A percentile compares a stretch with the other conserved stretches of the same genome.
Conservation (phyloP, 1,284 basidiomycete genomes). For the Apiotrichum brassicae region DNA sequence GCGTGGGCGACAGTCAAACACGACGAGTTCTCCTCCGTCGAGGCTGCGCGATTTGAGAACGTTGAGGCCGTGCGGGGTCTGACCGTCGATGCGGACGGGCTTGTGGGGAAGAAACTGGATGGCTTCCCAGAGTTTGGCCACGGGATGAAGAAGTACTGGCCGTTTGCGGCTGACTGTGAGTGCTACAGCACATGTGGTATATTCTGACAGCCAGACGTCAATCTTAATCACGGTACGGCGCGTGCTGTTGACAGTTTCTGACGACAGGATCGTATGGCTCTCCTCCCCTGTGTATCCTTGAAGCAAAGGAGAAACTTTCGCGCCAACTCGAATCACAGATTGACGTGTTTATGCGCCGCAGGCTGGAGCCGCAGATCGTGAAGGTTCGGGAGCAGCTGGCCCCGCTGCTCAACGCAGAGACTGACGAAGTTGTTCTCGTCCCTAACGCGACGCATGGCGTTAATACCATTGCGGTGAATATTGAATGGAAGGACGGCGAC, state of each 20-base stretch:
- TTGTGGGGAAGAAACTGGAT: constrained; percentile 22
- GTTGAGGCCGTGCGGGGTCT: not conserved
- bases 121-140: constrained; percentile 54
- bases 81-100: constrained; percentile 15
- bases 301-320: constrained; percentile 50
- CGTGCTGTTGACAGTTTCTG: not conserved
- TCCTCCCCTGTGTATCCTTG: constrained; percentile 57
- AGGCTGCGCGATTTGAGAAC: constrained; percentile 9
- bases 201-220: constrained; percentile 49
- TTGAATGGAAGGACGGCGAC: constrained; percentile 55
- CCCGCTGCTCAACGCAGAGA: constrained; percentile 55
- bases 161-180: constrained; percentile 53
- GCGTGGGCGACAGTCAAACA: constrained; percentile 28
- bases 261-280: constrained; percentile 62
- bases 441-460: constrained; percentile 62
- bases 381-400: constrained; percentile 55
- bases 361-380: constrained; percentile 47
- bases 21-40: constrained; percentile 36
- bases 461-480: constrained; percentile 60
- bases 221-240: constrained; percentile 58
- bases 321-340: constrained; percentile 57
- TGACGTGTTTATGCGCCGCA: constrained; percentile 57
- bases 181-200: no score
- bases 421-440: constrained; percentile 60
- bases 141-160: constrained; percentile 55